phyloP scores from a whole-genome alignment of 1,284 basidiomycete species.

The Singerocomus rubriflavus region DNA sequence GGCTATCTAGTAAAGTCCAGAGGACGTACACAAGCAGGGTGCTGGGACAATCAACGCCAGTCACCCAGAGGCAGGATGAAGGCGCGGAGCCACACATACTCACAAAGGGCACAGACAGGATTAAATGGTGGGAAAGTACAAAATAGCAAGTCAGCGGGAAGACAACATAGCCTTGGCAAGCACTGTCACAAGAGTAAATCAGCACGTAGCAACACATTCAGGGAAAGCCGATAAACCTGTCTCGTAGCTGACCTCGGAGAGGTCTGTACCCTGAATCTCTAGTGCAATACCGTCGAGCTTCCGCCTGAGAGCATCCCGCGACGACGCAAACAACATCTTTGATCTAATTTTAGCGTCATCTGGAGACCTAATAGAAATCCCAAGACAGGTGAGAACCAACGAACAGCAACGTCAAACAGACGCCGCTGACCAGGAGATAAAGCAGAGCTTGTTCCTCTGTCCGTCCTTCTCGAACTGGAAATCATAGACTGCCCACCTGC shows the following conservation, averaged over 20 bases:
- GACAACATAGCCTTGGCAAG: slow-evolving; percentile 13
- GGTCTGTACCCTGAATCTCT: slow-evolving; percentile 90
- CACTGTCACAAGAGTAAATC: slow-evolving; percentile 12
- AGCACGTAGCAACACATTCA: neutral
- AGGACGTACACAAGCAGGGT: slow-evolving; percentile 7
- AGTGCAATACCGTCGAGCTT: slow-evolving; percentile 67
- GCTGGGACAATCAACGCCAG: neutral
- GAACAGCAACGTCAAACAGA: neutral
- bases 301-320: slow-evolving; percentile 82
- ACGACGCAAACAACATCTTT: slow-evolving; percentile 96
- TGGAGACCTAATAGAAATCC: slow-evolving; percentile 65
- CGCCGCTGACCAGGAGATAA: slow-evolving; percentile 73
- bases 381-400: neutral
- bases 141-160: slow-evolving; percentile 17
- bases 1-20: slow-evolving; percentile 8
- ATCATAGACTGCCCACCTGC: slow-evolving; percentile 92
- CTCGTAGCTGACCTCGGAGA: slow-evolving; percentile 73
- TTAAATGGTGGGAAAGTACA: slow-evolving; percentile 11
- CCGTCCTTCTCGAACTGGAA: slow-evolving; percentile 83
- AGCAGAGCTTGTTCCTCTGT: slow-evolving; percentile 88
- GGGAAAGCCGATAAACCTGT: slow-evolving; percentile 53
- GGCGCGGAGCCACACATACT: slow-evolving; percentile 11
- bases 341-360: slow-evolving; percentile 84
- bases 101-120: slow-evolving; percentile 13
- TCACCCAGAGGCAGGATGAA: neutral